These are phyloP conservation scores for Mortierella sp. DNA, from an alignment of 371 early-diverging fungal species.

Conservation along the genomic window DNA sequence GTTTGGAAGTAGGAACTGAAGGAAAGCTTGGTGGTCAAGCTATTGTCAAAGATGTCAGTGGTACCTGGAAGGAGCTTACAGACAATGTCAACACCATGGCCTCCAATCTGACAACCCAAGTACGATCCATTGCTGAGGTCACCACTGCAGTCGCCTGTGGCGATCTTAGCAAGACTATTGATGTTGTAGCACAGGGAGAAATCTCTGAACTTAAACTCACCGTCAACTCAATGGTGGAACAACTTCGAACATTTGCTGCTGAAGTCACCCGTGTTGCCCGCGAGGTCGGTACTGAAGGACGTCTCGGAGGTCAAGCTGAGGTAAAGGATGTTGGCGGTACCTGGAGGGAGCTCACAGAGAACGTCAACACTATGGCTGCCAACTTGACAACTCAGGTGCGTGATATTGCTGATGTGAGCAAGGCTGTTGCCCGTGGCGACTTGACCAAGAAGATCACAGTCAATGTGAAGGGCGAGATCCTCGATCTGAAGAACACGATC, in stretches of 20 bases:
- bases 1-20: constrained; percentile 63
- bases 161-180: constrained; percentile 62
- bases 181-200: constrained; percentile 60
- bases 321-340: constrained; percentile 67
- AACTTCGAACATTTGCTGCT: constrained; percentile 63
- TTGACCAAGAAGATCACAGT: constrained; percentile 63
- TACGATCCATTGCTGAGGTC: constrained; percentile 67
- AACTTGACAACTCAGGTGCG: constrained; percentile 67
- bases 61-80: constrained; percentile 67
- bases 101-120: constrained; percentile 66
- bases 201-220: constrained; percentile 61
- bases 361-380: constrained; percentile 64
- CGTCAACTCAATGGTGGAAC: constrained; percentile 67
- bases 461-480: constrained; percentile 64
- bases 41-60: constrained; percentile 62
- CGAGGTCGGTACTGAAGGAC: constrained; percentile 68
- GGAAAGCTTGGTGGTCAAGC: constrained; percentile 66
- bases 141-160: constrained; percentile 70
- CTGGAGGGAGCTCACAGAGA: constrained; percentile 67
- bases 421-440: constrained; percentile 64
- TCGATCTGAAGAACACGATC: constrained; percentile 67
- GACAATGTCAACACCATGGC: constrained; percentile 74
- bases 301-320: constrained; percentile 64
- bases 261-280: constrained; percentile 68
- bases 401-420: constrained; percentile 63